Evolutionary conservation across 1,284 basidiomycete species (phyloP).

Genomic region (Cryptococcus sp.): DNA sequence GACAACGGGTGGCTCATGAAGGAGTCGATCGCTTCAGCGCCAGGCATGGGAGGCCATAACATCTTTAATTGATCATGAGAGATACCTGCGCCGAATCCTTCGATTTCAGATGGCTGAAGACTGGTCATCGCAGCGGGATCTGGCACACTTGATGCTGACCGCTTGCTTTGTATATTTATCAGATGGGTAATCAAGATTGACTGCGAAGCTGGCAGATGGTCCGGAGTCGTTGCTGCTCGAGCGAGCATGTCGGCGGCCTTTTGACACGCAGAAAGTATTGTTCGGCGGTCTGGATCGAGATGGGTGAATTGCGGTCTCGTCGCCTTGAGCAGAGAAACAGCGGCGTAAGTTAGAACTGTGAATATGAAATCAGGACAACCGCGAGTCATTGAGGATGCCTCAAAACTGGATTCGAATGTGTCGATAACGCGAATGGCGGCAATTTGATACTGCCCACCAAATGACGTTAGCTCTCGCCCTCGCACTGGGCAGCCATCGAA

Average conservation of each 20-base stretch:
- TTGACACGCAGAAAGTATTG: conserved; percentile 12
- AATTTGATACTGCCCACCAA: conserved; percentile 24
- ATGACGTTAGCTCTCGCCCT: background rate
- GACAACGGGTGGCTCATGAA: too few relatives aligned
- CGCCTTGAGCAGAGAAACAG: conserved; percentile 29
- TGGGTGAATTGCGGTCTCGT: conserved; percentile 16
- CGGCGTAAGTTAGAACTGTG: conserved; percentile 37
- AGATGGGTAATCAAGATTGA: conserved; percentile 11
- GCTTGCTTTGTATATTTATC: too few relatives aligned
- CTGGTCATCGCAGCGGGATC: too few relatives aligned
- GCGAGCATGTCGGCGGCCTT: conserved; percentile 32
- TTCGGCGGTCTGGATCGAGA: conserved; percentile 13
- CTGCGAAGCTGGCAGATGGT: conserved; percentile 30
- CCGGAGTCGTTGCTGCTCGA: conserved; percentile 24
- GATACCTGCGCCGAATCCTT: too few relatives aligned
- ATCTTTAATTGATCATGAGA: background rate
- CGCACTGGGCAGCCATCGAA: background rate
- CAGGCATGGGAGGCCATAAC: too few relatives aligned
- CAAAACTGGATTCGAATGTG: conserved; percentile 23
- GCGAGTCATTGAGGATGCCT: conserved; percentile 14
- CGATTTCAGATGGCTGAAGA: too few relatives aligned
- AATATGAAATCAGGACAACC: conserved; percentile 37
- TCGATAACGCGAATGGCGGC: conserved; percentile 29
- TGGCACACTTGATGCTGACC: too few relatives aligned
- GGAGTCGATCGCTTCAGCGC: too few relatives aligned